Evolutionary conservation across 257 asterid genomes (phyloP).

Genomic region (Solanum chiquidenum): DNA sequence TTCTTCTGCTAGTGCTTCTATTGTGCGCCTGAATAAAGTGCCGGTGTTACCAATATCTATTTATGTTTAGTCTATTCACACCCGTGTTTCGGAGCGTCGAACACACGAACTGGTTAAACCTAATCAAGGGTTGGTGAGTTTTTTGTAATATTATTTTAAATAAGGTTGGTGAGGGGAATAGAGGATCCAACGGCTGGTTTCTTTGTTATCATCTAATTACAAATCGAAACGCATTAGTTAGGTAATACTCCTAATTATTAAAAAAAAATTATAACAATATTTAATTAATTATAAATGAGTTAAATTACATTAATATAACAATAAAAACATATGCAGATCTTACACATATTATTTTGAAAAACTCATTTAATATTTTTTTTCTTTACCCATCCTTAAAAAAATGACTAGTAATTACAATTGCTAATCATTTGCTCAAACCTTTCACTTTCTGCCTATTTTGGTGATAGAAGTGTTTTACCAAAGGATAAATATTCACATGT

Average conservation of each 20-base stretch:
- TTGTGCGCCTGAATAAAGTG: neutral
- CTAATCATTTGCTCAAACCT: neutral
- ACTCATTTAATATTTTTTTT: neutral
- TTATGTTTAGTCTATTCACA: neutral
- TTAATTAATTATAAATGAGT: neutral
- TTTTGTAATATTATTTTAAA: neutral
- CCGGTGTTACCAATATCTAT: neutral
- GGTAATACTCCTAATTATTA: neutral
- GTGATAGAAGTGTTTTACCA: neutral
- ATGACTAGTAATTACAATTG: neutral
- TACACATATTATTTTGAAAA: too few relatives aligned
- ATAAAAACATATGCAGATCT: neutral
- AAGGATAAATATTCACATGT: neutral
- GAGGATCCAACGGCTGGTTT: neutral
- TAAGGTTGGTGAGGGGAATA: neutral
- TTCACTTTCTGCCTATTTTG: neutral
- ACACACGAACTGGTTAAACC: neutral
- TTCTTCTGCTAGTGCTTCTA: neutral
- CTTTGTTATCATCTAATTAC: neutral
- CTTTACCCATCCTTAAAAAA: neutral
- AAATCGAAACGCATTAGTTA: neutral
- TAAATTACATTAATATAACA: neutral
- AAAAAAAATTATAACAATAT: too few relatives aligned
- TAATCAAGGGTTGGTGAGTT: neutral
- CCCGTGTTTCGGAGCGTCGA: neutral